phyloP scores from a whole-genome alignment of 2,329 filamentous ascomycete species.

The Fusarium denticulatum region DNA sequence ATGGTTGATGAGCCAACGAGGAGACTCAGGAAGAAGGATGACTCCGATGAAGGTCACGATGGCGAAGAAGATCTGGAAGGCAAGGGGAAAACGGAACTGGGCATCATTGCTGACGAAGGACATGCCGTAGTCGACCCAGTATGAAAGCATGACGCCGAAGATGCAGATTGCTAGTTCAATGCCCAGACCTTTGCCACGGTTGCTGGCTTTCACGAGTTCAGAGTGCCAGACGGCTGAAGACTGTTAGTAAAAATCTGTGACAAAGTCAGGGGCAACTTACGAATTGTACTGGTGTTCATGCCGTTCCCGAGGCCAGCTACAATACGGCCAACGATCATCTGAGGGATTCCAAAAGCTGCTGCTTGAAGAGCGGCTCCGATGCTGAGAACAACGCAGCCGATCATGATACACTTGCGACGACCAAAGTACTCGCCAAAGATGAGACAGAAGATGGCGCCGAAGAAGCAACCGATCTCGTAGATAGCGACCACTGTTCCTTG shows the following conservation, averaged over 20 bases:
- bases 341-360: constrained; percentile 50
- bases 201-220: constrained; percentile 53
- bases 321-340: constrained; percentile 57
- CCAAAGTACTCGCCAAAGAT: constrained; percentile 57
- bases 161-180: constrained; percentile 53
- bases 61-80: constrained; percentile 55
- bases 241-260: neutral
- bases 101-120: constrained; percentile 48
- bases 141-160: constrained; percentile 49
- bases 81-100: constrained; percentile 58
- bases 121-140: constrained; percentile 53
- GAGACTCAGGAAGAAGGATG: constrained; percentile 56
- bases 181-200: constrained; percentile 46
- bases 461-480: constrained; percentile 60
- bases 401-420: constrained; percentile 51
- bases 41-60: constrained; percentile 49
- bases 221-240: constrained; percentile 52
- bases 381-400: constrained; percentile 53
- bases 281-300: constrained; percentile 60
- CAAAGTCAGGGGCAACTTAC: constrained; percentile 29
- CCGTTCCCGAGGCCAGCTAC: constrained; percentile 58
- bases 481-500: constrained; percentile 58
- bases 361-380: constrained; percentile 56
- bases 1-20: constrained; percentile 52
- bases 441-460: constrained; percentile 54